Conservation (phyloP, 139 green algal species). For the Protoeuglena noctilucae region DNA sequence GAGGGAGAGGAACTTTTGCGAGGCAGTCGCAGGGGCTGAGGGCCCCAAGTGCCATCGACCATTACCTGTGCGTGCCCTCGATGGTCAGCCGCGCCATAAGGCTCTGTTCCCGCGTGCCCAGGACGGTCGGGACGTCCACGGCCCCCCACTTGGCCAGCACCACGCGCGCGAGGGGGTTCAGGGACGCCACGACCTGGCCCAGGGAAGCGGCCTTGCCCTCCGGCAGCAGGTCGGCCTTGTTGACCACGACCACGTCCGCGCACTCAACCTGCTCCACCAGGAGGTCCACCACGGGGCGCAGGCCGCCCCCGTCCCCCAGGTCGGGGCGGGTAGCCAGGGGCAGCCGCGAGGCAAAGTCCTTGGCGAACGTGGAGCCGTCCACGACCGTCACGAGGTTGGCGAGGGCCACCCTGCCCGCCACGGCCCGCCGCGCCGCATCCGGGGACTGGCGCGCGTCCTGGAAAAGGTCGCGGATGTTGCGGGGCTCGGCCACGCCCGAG, state of each 20-base stretch:
- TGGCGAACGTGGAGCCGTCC: constrained; percentile 56
- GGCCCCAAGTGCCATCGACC: no score
- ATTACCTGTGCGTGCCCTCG: constrained; percentile 79
- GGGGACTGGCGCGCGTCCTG: constrained; percentile 30
- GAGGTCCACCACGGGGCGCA: constrained; percentile 79
- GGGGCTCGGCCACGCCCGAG: constrained; percentile 76
- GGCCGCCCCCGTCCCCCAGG: constrained; percentile 64
- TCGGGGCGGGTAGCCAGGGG: constrained; percentile 55
- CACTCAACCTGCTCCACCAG: constrained; percentile 70
- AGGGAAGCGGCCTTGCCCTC: constrained; percentile 28
- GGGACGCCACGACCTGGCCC: constrained; percentile 36
- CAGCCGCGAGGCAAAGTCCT: constrained; percentile 47
- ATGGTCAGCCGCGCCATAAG: constrained; percentile 65
- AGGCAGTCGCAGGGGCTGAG: no score
- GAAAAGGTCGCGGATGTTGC: constrained; percentile 81
- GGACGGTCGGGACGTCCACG: not conserved
- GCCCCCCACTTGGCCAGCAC: no score
- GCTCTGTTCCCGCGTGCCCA: not conserved
- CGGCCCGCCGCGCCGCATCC: constrained; percentile 29
- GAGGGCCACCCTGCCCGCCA: constrained; percentile 51
- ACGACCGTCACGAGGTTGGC: constrained; percentile 75
- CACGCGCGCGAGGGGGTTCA: constrained; percentile 68
- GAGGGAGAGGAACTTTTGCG: no score
- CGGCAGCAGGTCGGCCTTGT: constrained; percentile 63
- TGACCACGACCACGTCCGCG: constrained; percentile 76